phyloP scores from a whole-genome alignment of 2,329 filamentous ascomycete species.

The Proliferodiscus dingleyae region DNA sequence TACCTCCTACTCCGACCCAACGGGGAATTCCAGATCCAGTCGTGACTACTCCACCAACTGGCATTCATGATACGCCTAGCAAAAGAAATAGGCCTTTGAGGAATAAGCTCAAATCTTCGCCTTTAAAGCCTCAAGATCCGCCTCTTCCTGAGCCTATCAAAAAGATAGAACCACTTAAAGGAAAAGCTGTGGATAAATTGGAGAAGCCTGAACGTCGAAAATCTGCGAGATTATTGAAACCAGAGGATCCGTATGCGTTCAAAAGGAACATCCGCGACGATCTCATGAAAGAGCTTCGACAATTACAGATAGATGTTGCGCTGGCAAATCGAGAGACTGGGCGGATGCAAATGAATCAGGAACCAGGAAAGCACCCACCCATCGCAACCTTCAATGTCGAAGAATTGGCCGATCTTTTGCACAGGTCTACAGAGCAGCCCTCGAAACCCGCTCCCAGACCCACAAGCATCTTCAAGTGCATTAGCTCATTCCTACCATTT shows the following conservation, averaged over 20 bases:
- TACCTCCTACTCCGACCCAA: constrained; percentile 54
- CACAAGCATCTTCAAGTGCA: constrained; percentile 27
- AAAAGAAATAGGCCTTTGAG: constrained; percentile 36
- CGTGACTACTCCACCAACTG: constrained; percentile 50
- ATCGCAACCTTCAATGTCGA: constrained; percentile 39
- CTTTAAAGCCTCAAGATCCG: constrained; percentile 26
- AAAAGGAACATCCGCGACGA: constrained; percentile 50
- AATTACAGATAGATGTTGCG: constrained; percentile 54
- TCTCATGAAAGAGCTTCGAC: constrained; percentile 50
- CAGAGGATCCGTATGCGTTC: constrained; percentile 32
- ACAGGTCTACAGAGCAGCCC: constrained; percentile 20
- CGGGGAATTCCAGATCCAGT: constrained; percentile 46
- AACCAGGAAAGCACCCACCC: constrained; percentile 34
- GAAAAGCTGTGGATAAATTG: constrained; percentile 6
- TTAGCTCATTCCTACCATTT: constrained; percentile 30
- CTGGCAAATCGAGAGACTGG: constrained; percentile 55
- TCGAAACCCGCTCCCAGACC: constrained; percentile 12
- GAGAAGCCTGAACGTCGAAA: constrained; percentile 17
- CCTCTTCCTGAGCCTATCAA: constrained; percentile 11
- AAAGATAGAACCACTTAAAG: constrained; percentile 27
- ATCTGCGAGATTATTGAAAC: constrained; percentile 25
- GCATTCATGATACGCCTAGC: constrained; percentile 57
- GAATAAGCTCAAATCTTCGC: constrained; percentile 30
- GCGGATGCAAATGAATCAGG: constrained; percentile 41
- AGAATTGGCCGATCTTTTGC: constrained; percentile 25